These are phyloP conservation scores for Byssothecium circinans DNA, from an alignment of 2,329 filamentous ascomycete species.

Conservation along the genomic window DNA sequence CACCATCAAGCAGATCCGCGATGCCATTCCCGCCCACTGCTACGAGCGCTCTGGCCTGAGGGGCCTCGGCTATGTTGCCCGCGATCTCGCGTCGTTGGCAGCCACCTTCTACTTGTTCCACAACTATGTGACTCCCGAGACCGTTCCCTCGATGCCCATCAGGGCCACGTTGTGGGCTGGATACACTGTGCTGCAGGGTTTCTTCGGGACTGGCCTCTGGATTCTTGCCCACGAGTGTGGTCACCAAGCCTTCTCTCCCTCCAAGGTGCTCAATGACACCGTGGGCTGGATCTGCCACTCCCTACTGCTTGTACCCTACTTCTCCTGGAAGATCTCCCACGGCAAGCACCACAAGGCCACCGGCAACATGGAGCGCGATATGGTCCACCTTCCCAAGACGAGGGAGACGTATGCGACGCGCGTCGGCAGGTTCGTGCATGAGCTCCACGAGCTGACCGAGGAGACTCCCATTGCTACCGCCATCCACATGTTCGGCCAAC, in stretches of 20 bases:
- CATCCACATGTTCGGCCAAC: slow-evolving; percentile 74
- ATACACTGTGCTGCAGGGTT: slow-evolving; percentile 81
- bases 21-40: slow-evolving; percentile 97
- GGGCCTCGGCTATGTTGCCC: slow-evolving; percentile 79
- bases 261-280: slow-evolving; percentile 84
- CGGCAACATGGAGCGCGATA: slow-evolving; percentile 94
- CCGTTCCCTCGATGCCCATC: slow-evolving; percentile 68
- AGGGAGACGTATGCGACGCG: slow-evolving; percentile 77
- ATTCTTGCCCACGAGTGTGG: slow-evolving; percentile 97
- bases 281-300: slow-evolving; percentile 93
- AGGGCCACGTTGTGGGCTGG: slow-evolving; percentile 67
- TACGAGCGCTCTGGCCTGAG: slow-evolving; percentile 79
- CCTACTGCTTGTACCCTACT: slow-evolving; percentile 88
- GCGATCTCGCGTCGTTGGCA: slow-evolving; percentile 73
- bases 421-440: slow-evolving; percentile 73
- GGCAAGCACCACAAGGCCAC: slow-evolving; percentile 99
- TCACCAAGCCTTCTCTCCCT: slow-evolving; percentile 95
- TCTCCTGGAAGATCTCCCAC: slow-evolving; percentile 99
- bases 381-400: slow-evolving; percentile 97
- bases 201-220: slow-evolving; percentile 94
- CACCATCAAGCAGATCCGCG: slow-evolving; percentile 95
- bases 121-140: slow-evolving; percentile 84
- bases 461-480: slow-evolving; percentile 88
- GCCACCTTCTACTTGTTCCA: slow-evolving; percentile 85
- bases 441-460: slow-evolving; percentile 86